Base-by-base conservation (phyloP, 345 rosid genomes). In the Eucalyptus sp. region DNA sequence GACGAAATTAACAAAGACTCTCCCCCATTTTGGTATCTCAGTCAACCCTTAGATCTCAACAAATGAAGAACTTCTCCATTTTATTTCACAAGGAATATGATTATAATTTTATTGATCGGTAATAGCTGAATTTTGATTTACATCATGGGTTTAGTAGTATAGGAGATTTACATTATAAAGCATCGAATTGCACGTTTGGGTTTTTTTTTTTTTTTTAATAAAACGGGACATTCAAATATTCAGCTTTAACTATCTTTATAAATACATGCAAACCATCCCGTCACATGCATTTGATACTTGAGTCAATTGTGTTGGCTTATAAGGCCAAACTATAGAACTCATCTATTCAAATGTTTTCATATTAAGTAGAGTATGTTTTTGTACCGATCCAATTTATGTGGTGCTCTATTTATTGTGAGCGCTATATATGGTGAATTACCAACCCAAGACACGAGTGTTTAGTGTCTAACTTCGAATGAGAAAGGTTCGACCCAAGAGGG, bases 151-250 rank as follows among this genome's bases (percentile, higher is more conserved):
- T 71, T 3, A 18, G 7, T 17, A 33, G 4, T 9, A 33, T 3
- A 20, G 2, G 81, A 4, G 46, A 33, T 71, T 71, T 7, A 14
- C 76, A n/a, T 71, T 24, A 37, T 20, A 37, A 37, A 41, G 14
- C 12, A 6, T 10, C 0, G 46, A 71, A 71, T 71, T 37, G 83
- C 46, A 37, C 0, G 1, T 33, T 68, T 4, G 22, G 22, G 15
- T 16, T 31, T 31, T 7, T 14, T 50, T 50, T 50, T 15, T 16
- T 15, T 4, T 6, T 16, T 16, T 16, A 31, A 66, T 31, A 66
- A 68, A 31, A 15, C 12, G 0, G 24, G 24, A 17, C 18, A 31
- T 8, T 8, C 41, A 31, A n/a, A 31, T 68, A 33, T 68, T 31
- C 24, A 18, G 25, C 81, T 71, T 43, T 0, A 20, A 20, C 41